Base-by-base conservation (phyloP, 352 stramenopile genomes). In the Phytopythium chamaehyphon region DNA sequence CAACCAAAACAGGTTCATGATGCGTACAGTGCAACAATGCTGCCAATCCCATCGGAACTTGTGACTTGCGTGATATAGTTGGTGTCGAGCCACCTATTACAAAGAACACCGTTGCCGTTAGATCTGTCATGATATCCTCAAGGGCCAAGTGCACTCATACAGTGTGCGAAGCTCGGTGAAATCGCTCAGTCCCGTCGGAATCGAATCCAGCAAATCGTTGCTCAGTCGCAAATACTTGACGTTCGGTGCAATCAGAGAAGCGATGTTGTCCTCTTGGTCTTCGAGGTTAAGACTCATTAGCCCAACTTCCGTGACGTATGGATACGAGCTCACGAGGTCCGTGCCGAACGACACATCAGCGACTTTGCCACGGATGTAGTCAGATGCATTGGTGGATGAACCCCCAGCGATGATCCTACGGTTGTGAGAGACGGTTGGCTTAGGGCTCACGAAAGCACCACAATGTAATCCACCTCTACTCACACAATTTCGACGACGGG, bases 301-400 rank as follows among this genome's bases (percentile, higher is more conserved):
- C 28, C 40, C 21, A 14, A 46, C 9, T 22, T 46, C 40, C 40
- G 24, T 46, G 19, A 46, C 21, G 19, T 14, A 3, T 3, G 5
- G 16, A 22, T 46, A 31, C 40, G 40, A 46, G 40, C 40, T 46
- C 6, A 22, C 40, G 21, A 46, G 40, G 9, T 46, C 40, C 19
- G 19, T 31, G 19, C 8, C 18, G 43, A 48, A 36, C 43, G 43
- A 22, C 12, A 48, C 12, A 16, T 48, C 43, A 6, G 24, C 43
- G 4, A 48, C 43, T 48, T 48, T 48, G 43, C 43, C 43, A 24
- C 43, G 43, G n/a, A 48, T 22, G 22, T 37, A 48, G 24, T 36
- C 43, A 6, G 21, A n/a, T 15, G 21, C 10, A 23, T 33, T 47
- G 42, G 42, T 33, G 1, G 21, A 35, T 23, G 42, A 47, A 1